A percentile compares a stretch with the other conserved stretches of the same genome.
Evolutionary conservation across 257 asterid species (phyloP).

Genomic region (Rehmannia glutinosa): DNA sequence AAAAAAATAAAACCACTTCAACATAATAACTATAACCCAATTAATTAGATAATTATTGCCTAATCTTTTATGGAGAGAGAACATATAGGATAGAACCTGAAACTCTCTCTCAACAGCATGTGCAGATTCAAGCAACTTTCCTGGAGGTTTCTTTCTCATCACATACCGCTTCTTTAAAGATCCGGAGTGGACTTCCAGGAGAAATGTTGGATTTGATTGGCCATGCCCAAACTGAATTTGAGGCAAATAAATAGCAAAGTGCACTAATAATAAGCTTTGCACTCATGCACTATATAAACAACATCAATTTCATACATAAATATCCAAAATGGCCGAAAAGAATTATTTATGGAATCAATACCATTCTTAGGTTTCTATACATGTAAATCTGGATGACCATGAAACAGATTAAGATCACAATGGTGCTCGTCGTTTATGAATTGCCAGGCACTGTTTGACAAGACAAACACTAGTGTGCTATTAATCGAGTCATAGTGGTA

Average conservation of each 20-base stretch:
- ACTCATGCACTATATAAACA: neutral
- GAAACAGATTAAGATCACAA: too few species aligned
- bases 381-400: too few species aligned
- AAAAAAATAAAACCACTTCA: neutral
- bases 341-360: neutral
- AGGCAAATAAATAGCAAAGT: neutral
- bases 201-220: slow-evolving; percentile 93
- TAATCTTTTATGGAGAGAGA: neutral
- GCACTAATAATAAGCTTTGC: neutral
- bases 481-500: too few species aligned
- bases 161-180: slow-evolving; percentile 56
- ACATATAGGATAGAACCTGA: slow-evolving; percentile 42
- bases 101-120: slow-evolving; percentile 97
- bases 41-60: neutral
- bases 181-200: slow-evolving; percentile 68
- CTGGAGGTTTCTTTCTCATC: slow-evolving; percentile 89
- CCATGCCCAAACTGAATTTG: slow-evolving; percentile 88
- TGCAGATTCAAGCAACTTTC: slow-evolving; percentile 80
- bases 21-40: neutral
- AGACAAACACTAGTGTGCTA: too few species aligned
- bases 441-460: too few species aligned
- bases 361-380: too few species aligned
- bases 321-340: neutral
- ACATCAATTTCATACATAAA: neutral
- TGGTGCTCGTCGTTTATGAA: too few species aligned